Base-by-base conservation (phyloP, 805 yeast genomes). In the Spathaspora girioi region DNA sequence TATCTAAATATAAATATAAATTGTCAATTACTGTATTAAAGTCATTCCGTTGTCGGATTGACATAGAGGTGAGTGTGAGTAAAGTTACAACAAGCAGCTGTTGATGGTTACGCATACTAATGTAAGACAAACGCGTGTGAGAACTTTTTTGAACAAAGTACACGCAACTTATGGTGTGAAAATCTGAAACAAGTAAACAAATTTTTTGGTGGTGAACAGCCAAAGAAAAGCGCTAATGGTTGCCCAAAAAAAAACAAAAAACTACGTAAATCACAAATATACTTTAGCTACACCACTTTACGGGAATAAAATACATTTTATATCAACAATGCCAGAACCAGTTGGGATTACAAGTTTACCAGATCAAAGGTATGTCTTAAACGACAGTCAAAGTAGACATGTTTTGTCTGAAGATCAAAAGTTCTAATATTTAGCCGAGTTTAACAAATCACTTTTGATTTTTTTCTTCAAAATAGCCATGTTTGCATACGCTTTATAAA, bases 331-430 rank as follows among this genome's bases (percentile, higher is more conserved):
- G 78, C 77, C 77, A 38, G 84, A 82, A 64, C 78, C 84, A 32
- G 81, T 86, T 56, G 92, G 92, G 50, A 81, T 86, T 60, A 76
- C 89, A 40, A 84, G 83, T 63, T 74, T 86, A 56, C 92, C 92
- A 50, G 85, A 86, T 59, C 92, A 86, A 71, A 78, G 87, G 81
- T 78, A 73, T 54, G 81, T 70, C 35, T 27, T 38, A 38, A 35
- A 4, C 2, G 32, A 8, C 47, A 20, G 35, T 40, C 10, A 9
- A n/a, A n/a, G 9, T 12, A 23, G 40, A 35, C 40, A 35, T 35
- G 4, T 35, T 11, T 35, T 3, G 26, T n/a, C 15, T 35, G 40
- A 35, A n/a, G 17, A 35, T 35, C 40, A 35, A 14, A 7, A 4
- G 15, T 15, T 35, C 9, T 35, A 10, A 10, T 35, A n/a, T 10